A percentile compares a stretch with the other conserved stretches of the same genome.
Evolutionary conservation across 2,329 filamentous ascomycete genomes (phyloP).

Genomic region (Penicillium sp.): DNA sequence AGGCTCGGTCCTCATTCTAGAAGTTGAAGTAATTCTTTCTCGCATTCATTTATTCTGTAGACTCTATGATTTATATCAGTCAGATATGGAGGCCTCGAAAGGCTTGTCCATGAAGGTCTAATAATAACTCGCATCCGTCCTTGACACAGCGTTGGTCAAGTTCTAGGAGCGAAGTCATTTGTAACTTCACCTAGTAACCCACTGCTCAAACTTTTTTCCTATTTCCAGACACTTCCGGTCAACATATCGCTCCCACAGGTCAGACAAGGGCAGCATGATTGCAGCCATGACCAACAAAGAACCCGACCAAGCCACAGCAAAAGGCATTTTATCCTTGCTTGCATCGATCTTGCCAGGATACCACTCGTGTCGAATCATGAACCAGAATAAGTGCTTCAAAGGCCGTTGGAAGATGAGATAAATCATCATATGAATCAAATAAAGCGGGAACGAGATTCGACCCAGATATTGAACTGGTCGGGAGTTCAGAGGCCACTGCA

Average conservation of each 20-base stretch:
- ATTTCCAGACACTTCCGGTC: constrained; percentile 9
- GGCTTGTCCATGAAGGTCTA: no score
- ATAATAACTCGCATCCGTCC: no score
- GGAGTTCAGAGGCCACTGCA: constrained; percentile 19
- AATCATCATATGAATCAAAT: constrained; percentile 23
- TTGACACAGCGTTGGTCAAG: no score
- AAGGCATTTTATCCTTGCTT: constrained; percentile 3
- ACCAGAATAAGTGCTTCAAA: constrained; percentile 14
- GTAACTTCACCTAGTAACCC: constrained; percentile 7
- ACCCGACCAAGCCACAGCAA: constrained; percentile 10
- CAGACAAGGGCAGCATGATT: constrained; percentile 3
- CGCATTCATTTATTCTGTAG: no score
- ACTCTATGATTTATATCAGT: no score
- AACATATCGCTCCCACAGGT: constrained; percentile 4
- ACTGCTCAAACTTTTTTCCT: constrained; percentile 7
- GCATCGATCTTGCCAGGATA: constrained; percentile 6
- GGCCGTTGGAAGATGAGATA: constrained; percentile 17
- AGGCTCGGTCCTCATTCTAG: no score
- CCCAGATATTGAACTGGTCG: constrained; percentile 25
- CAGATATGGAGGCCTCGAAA: no score
- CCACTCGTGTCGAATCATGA: constrained; percentile 4
- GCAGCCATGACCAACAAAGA: constrained; percentile 3
- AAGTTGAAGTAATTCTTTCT: no score
- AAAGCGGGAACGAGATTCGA: constrained; percentile 30
- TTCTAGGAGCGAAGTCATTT: no score